These are phyloP conservation scores for Knufia fluminis DNA, from an alignment of 2,329 filamentous ascomycete species.

Conservation along the genomic window DNA sequence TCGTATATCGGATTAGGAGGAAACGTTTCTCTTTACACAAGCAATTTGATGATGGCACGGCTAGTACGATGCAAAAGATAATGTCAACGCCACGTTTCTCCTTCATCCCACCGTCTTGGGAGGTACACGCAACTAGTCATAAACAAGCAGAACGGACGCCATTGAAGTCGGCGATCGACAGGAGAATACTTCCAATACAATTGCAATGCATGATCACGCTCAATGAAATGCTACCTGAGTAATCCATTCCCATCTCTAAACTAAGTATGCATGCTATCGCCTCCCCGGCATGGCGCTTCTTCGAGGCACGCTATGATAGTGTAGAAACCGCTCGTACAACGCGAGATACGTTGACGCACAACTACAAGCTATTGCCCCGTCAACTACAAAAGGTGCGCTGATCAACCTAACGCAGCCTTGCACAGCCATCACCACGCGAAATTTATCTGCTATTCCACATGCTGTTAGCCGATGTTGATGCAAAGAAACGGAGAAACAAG, in stretches of 20 bases:
- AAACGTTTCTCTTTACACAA: constrained; percentile 1
- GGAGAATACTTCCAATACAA: not conserved
- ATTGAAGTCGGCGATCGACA: not conserved
- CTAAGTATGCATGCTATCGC: too few relatives aligned
- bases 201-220: too few relatives aligned
- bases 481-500: not conserved
- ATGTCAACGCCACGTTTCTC: constrained; percentile 7
- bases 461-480: not conserved
- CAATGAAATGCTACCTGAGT: too few relatives aligned
- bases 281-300: too few relatives aligned
- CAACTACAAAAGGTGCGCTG: too few relatives aligned
- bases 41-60: constrained; percentile 9
- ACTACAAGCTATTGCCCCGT: too few relatives aligned
- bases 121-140: not conserved
- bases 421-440: too few relatives aligned
- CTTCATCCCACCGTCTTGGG: not conserved
- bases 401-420: too few relatives aligned
- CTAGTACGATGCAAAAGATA: constrained; percentile 9
- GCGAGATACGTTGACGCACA: too few relatives aligned
- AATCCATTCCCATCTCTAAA: too few relatives aligned
- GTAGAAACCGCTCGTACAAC: too few relatives aligned
- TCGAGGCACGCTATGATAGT: too few relatives aligned
- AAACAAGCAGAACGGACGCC: not conserved
- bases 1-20: not conserved
- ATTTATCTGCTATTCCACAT: not conserved